These are phyloP conservation scores for Letharia lupina DNA, from an alignment of 495 filamentous ascomycete species.

Conservation along the genomic window DNA sequence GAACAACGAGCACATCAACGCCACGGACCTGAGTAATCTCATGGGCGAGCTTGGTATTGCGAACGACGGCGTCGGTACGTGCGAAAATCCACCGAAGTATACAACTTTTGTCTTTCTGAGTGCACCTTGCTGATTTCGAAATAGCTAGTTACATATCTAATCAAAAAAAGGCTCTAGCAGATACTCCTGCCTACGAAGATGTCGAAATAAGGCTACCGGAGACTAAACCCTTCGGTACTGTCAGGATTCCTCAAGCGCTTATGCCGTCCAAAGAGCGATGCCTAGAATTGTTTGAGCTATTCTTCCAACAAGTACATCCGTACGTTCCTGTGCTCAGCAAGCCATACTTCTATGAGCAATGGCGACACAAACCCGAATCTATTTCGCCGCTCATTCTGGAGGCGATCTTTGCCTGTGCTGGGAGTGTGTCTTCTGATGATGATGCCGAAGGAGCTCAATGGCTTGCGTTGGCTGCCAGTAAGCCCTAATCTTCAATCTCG, in stretches of 20 bases:
- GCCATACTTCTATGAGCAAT: constrained; percentile 78
- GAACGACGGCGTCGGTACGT: constrained; percentile 77
- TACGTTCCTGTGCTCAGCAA: constrained; percentile 93
- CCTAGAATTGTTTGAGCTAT: constrained; percentile 82
- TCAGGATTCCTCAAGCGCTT: constrained; percentile 86
- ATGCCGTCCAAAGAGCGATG: constrained; percentile 86
- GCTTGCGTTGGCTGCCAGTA: constrained; percentile 87
- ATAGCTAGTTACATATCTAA: constrained; percentile 82
- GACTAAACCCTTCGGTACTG: constrained; percentile 59
- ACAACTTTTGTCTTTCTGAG: constrained; percentile 8
- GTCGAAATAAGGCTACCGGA: constrained; percentile 63
- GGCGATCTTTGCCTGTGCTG: constrained; percentile 90
- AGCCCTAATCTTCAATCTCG: constrained; percentile 28
- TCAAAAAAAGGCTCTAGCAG: constrained; percentile 54
- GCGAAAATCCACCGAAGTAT: background rate
- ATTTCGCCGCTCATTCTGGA: constrained; percentile 91
- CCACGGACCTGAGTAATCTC: constrained; percentile 67
- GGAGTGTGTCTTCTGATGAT: constrained; percentile 65
- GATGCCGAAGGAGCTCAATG: constrained; percentile 82
- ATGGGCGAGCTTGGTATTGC: constrained; percentile 83
- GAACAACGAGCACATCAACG: constrained; percentile 53
- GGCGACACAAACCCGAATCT: constrained; percentile 73
- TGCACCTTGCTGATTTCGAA: constrained; percentile 25
- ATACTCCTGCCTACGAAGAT: constrained; percentile 71
- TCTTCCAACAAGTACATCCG: constrained; percentile 86